Conservation (phyloP, 306 rosid species). For the peach (Prunus persica) region Prunus_persica_NCBIv2 NC_034014.1:13938501-13939000, state of each 20-base stretch:
- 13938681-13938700: not conserved
- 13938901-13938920: too few species aligned
- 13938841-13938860: not conserved
- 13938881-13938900: too few species aligned
- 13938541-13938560: not conserved
- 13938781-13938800: not conserved
- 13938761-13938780: not conserved
- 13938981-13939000: too few species aligned
- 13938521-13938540: not conserved
- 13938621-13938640: not conserved
- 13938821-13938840: not conserved
- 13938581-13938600: not conserved
- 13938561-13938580: not conserved
- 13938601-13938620: not conserved
- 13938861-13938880: not conserved
- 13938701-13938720: too few species aligned
- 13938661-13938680: not conserved
- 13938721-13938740: too few species aligned
- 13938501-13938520: constrained; percentile 87
- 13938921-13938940: too few species aligned
- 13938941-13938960: too few species aligned
- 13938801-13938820: not conserved
- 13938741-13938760: too few species aligned
- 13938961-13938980: too few species aligned
- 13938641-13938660: not conserved